Base-by-base conservation (phyloP, 2,329 filamentous ascomycete genomes). In the Ceratocystis papillata region DNA sequence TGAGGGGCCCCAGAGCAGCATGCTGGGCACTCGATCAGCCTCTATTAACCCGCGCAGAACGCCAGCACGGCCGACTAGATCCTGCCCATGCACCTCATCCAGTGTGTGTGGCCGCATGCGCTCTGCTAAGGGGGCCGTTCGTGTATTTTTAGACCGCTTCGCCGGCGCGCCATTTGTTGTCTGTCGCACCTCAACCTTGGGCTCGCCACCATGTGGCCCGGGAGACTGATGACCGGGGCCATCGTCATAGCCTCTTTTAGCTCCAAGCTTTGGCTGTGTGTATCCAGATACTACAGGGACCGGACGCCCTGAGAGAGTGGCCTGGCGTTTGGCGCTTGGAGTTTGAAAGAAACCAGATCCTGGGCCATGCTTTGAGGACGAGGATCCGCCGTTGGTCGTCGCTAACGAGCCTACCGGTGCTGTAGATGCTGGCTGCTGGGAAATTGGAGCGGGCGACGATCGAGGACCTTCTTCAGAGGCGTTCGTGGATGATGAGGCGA, bases 1-100 rank as follows among this genome's bases (percentile, higher is more conserved):
- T 0, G 88, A 86, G 0, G 83, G 83, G 41, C 89, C 89, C 89
- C 94, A 99, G 15, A 99, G 79, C 50, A 99, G 91, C 90, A 99
- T 96, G 15, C 90, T 96, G 0, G 94, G 93, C 41, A 97, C 85
- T 4, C 88, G 83, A 72, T 94, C 87, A 67, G 87, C 82, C 72
- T 96, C 89, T 70, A 99, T 95, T 67, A 97, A 81, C 37, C 87
- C 86, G 3, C 93, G 86, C 55, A 99, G 80, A 5, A 97, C 84
- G n/a, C 94, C 94, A 41, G 85, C 79, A 0, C 85, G 83, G 0
- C 91, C 93, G 1, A 99, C 92, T 0, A 99, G 83, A 57, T 96
- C 90, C 76, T 99, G 94, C 0, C 94, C 94, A 70, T 81, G 91
- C 2, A 97, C 88, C 17, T 96, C 87, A 72, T 96, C 89, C 6